Evolutionary conservation across 2,329 filamentous ascomycete species (phyloP).

Genomic region (Claviceps citrina): DNA sequence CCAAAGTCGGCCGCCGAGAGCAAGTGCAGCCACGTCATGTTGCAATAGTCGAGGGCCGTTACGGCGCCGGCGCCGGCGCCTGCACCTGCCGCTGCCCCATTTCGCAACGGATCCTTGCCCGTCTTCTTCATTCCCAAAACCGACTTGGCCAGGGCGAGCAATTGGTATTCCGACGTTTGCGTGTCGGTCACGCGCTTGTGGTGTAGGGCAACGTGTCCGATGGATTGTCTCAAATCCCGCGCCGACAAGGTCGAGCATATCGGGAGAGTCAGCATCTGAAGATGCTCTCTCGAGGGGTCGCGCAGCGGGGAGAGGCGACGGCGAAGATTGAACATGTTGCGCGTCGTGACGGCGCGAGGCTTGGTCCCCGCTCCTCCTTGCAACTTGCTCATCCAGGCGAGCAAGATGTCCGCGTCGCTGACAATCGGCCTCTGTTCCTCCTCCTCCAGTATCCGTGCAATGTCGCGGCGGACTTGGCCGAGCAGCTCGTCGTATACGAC

Average conservation of each 20-base stretch:
- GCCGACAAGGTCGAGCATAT: constrained; percentile 2
- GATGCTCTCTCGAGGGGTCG: constrained; percentile 4
- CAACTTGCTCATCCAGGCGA: constrained; percentile 6
- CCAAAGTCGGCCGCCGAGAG: constrained; percentile 5
- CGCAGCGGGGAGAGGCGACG: constrained; percentile 3
- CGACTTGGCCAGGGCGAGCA: constrained; percentile 1
- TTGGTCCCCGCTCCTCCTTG: constrained; percentile 2
- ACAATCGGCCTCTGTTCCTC: constrained; percentile 3
- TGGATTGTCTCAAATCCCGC: not conserved
- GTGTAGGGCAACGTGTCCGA: constrained; percentile 2
- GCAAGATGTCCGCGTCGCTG: constrained; percentile 5
- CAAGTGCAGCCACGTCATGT: constrained; percentile 4
- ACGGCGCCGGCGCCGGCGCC: not conserved
- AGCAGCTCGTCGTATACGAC: constrained; percentile 4
- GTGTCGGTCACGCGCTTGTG: constrained; percentile 5
- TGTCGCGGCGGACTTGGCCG: constrained; percentile 3
- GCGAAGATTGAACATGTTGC: constrained; percentile 3
- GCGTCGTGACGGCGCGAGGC: not conserved
- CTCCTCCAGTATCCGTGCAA: not conserved
- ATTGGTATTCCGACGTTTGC: not conserved
- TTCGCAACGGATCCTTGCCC: not conserved
- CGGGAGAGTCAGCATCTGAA: constrained; percentile 5
- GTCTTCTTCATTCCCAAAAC: not conserved
- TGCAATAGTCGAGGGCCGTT: constrained; percentile 1
- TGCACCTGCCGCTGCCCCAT: not conserved